phyloP scores from a whole-genome alignment of 371 early-diverging fungal genomes.

The Mortierella sp. region DNA sequence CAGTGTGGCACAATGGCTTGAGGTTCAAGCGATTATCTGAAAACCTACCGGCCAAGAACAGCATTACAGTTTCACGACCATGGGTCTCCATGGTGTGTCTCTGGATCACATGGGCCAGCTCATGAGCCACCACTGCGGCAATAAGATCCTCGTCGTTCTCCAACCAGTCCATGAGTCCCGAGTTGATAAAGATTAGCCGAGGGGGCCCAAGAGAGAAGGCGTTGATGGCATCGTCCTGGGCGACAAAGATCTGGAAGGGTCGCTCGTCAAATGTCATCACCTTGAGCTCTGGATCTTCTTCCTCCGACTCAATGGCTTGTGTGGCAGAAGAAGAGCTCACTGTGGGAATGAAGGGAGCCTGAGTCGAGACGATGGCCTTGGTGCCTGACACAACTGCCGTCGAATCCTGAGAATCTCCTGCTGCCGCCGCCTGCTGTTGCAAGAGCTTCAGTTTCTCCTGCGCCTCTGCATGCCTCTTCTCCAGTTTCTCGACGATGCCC shows the following conservation, averaged over 20 bases:
- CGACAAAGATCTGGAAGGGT: conserved; percentile 54
- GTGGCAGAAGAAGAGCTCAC: conserved; percentile 4
- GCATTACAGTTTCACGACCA: conserved; percentile 59
- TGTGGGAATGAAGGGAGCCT: conserved; percentile 10
- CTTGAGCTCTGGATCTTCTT: conserved; percentile 31
- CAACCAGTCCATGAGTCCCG: conserved; percentile 61
- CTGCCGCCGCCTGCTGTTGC: conserved; percentile 9
- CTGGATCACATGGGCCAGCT: conserved; percentile 74
- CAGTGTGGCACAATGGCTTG: background rate
- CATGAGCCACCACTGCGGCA: conserved; percentile 74
- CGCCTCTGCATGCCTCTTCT: conserved; percentile 38
- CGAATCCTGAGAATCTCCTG: background rate
- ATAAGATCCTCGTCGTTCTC: conserved; percentile 66
- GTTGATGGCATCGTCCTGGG: conserved; percentile 43
- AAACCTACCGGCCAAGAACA: conserved; percentile 45
- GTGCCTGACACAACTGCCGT: background rate
- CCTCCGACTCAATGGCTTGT: background rate
- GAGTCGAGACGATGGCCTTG: conserved; percentile 43
- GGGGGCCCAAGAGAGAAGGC: conserved; percentile 51
- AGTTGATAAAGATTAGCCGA: conserved; percentile 61
- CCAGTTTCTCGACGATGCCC: conserved; percentile 36
- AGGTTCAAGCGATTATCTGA: background rate
- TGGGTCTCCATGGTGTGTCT: conserved; percentile 74
- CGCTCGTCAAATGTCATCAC: conserved; percentile 42
- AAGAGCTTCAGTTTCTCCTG: conserved; percentile 23